phyloP scores from a whole-genome alignment of 2,329 filamentous ascomycete genomes.

The Beauveria varroae region DNA sequence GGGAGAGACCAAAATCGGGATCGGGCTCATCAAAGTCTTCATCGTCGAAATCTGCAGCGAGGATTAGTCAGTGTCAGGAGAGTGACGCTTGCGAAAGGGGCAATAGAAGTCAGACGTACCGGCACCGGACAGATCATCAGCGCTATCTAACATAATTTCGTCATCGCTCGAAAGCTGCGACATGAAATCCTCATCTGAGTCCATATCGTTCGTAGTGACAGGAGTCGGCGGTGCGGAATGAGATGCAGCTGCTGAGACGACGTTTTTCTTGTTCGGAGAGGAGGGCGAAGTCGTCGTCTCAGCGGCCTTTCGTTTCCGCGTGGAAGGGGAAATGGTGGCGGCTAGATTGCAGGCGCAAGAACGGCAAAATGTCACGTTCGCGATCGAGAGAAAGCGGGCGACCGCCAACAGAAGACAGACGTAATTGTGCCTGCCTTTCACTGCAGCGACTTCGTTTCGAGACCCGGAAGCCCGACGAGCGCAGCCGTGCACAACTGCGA shows the following conservation, averaged over 20 bases:
- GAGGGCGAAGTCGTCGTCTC: slow-evolving; percentile 51
- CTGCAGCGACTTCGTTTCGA: not conserved
- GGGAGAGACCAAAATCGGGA: slow-evolving; percentile 41
- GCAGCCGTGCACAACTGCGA: not conserved
- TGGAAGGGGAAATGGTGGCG: slow-evolving; percentile 52
- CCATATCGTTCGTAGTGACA: slow-evolving; percentile 61
- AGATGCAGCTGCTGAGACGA: slow-evolving; percentile 43
- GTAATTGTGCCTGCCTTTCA: not conserved
- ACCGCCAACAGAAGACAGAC: not conserved
- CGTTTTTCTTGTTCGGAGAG: slow-evolving; percentile 45
- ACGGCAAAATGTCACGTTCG: not conserved
- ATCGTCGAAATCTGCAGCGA: slow-evolving; percentile 44
- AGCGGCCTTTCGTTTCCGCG: slow-evolving; percentile 57
- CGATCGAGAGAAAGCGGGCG: not conserved
- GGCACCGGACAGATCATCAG: slow-evolving; percentile 55
- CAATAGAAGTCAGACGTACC: slow-evolving; percentile 26
- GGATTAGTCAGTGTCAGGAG: not conserved
- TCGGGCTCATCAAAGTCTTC: slow-evolving; percentile 53
- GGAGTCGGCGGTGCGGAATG: slow-evolving; percentile 49
- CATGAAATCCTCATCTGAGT: slow-evolving; percentile 93
- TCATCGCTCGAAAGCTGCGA: slow-evolving; percentile 70
- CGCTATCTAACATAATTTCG: slow-evolving; percentile 69
- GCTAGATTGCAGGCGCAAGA: slow-evolving; percentile 11
- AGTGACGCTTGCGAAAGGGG: not conserved
- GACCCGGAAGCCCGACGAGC: not conserved